Evolutionary conservation across 73 alveolate genomes (phyloP).

Genomic region (Paramecium tetraurelia): DNA sequence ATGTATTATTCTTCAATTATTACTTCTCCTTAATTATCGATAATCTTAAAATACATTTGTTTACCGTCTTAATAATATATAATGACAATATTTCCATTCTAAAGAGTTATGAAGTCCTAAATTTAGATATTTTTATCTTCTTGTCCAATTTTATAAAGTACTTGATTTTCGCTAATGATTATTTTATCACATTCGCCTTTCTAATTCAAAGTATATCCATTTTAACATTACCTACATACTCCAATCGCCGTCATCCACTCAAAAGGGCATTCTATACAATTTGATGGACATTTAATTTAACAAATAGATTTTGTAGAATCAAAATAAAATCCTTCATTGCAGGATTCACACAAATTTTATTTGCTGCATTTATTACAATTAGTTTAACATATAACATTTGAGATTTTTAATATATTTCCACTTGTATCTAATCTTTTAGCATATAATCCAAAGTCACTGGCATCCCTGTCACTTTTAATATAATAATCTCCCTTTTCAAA

Average conservation of each 20-base stretch:
- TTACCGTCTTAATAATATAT: neutral
- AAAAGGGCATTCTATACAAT: neutral
- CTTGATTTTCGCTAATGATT: neutral
- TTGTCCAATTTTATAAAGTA: neutral
- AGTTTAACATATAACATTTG: neutral
- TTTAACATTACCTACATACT: neutral
- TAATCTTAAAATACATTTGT: neutral
- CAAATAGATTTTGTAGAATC: neutral
- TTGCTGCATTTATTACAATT: conserved; percentile 7
- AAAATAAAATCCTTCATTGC: neutral
- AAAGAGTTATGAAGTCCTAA: neutral
- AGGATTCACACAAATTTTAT: neutral
- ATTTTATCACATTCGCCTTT: neutral
- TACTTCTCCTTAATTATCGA: neutral
- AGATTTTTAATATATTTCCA: neutral
- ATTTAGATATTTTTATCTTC: neutral
- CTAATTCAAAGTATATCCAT: neutral
- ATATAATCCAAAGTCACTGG: neutral
- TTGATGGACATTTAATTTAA: neutral
- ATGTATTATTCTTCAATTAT: neutral
- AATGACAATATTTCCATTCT: neutral
- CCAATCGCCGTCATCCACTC: neutral
- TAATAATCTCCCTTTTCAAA: neutral
- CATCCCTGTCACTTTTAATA: neutral
- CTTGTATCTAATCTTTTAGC: neutral